Base-by-base conservation (phyloP, 257 asterid genomes). In the Lavandula angustifolia region DNA sequence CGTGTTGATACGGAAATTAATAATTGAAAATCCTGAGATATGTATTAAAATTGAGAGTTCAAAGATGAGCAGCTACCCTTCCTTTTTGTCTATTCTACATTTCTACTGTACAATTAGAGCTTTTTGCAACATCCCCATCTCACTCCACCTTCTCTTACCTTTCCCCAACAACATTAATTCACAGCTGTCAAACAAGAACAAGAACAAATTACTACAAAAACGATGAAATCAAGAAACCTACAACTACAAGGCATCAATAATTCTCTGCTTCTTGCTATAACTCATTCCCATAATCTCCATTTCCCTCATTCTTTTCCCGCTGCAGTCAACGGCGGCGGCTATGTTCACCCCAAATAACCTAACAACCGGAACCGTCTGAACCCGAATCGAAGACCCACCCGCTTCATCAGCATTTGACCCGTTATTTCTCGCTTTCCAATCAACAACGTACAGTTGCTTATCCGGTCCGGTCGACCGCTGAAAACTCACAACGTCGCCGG, bases 401-500 rank as follows among this genome's bases (percentile, higher is more conserved):
- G 27, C 53, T 7, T 0, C 66, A 2, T 3, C 61, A 4, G 14
- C 43, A 4, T 35, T 50, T 3, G 75, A 12, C 37, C 56, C 69
- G 13, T 9, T 11, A 12, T 4, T 46, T 16, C 68, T 62, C 0
- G 73, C 12, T 17, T 78, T 79, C 73, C 75, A 79, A 4, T 86
- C 89, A 2, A 86, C 89, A 2, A 86, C 83, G 70, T 75, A 81
- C 0, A 86, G 79, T 52, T 81, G 81, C 61, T 64, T 75, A 41
- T 81, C 87, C 31, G 73, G 70, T 3, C 84, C 84, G 16, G 55
- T 69, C 3, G 86, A 75, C 3, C 87, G 32, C 34, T 71, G 79
- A 3, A 86, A 86, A 13, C 74, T 69, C 4, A 86, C 90, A 41
- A 83, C 35, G 66, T 86, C 86, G 2, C 87, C 86, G 42, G 94